These are phyloP conservation scores for Passalora sequoiae DNA, from an alignment of 2,329 filamentous ascomycete genomes.

Conservation along the genomic window DNA sequence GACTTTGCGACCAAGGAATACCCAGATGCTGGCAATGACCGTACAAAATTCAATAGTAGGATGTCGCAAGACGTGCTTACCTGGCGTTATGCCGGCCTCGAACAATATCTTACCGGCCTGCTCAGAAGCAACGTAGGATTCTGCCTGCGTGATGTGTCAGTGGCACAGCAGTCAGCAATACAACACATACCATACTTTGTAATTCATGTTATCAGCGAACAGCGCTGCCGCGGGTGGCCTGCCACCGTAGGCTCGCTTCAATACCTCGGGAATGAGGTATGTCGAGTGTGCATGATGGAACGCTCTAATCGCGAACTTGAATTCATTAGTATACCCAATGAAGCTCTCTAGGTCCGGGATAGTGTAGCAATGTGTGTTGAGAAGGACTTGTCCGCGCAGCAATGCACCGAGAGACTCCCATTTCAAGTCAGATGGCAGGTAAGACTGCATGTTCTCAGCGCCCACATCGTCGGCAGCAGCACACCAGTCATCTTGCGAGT, in stretches of 20 bases:
- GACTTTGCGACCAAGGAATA: too few species aligned
- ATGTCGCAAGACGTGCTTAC: too few species aligned
- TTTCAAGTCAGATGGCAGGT: conserved; percentile 57
- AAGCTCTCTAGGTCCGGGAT: conserved; percentile 64
- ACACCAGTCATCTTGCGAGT: conserved; percentile 65
- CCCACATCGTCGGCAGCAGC: conserved; percentile 50
- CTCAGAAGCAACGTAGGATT: conserved; percentile 60
- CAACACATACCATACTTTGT: conserved; percentile 9
- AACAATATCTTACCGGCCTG: conserved; percentile 62
- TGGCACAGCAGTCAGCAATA: neutral
- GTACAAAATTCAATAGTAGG: too few species aligned
- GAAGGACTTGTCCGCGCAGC: conserved; percentile 60
- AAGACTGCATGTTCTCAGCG: conserved; percentile 48
- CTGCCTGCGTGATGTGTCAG: conserved; percentile 47
- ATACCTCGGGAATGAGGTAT: conserved; percentile 59
- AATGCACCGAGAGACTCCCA: conserved; percentile 62
- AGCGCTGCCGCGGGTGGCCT: conserved; percentile 49
- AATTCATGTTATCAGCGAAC: conserved; percentile 66
- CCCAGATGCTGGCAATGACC: too few species aligned
- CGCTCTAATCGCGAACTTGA: conserved; percentile 60
- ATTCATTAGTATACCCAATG: conserved; percentile 66
- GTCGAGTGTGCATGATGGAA: conserved; percentile 68
- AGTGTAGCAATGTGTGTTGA: conserved; percentile 68
- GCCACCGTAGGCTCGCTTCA: conserved; percentile 38
- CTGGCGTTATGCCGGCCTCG: conserved; percentile 58